A percentile compares a stretch with the other conserved stretches of the same genome.
phyloP scores from a whole-genome alignment of 2,329 filamentous ascomycete species.

The Atkinsonella texensis region DNA sequence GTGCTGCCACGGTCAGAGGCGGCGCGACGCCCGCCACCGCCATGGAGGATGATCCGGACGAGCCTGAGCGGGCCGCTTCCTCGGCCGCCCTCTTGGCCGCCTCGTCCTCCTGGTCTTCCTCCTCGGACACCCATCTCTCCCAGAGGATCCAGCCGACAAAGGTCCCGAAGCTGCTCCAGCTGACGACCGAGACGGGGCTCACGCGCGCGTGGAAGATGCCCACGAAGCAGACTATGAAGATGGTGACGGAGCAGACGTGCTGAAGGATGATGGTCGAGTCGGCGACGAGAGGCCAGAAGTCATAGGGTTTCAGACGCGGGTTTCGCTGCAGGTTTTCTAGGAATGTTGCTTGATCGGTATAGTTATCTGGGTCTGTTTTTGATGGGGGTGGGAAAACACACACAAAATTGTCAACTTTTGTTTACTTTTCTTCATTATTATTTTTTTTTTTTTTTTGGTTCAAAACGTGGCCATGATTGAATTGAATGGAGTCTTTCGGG shows the following conservation, averaged over 20 bases:
- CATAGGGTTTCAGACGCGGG: conserved; percentile 83
- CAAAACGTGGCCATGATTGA: too few species aligned
- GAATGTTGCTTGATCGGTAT: conserved; percentile 93
- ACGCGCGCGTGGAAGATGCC: conserved; percentile 79
- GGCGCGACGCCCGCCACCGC: neutral
- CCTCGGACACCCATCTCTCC: conserved; percentile 78
- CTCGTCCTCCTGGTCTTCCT: conserved; percentile 39
- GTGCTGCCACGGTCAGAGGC: conserved; percentile 4
- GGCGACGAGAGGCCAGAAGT: conserved; percentile 93
- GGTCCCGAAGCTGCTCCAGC: conserved; percentile 71
- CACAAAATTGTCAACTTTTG: neutral
- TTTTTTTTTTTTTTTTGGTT: too few species aligned
- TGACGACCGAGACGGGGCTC: conserved; percentile 80
- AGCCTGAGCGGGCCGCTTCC: neutral
- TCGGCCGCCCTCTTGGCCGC: conserved; percentile 23
- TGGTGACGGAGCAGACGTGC: conserved; percentile 87
- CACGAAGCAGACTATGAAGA: conserved; percentile 89
- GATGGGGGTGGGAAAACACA: neutral
- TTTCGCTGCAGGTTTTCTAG: conserved; percentile 93
- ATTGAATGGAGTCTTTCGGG: too few species aligned
- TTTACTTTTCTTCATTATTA: neutral
- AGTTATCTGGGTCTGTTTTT: conserved; percentile 80
- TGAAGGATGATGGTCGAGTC: conserved; percentile 96
- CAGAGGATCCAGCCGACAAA: conserved; percentile 82
- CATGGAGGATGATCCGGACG: neutral